Percentiles rank a stretch among this genome's conserved stretches.
phyloP scores from a whole-genome alignment of 2,329 filamentous ascomycete genomes.

The Colletotrichum sp. region DNA sequence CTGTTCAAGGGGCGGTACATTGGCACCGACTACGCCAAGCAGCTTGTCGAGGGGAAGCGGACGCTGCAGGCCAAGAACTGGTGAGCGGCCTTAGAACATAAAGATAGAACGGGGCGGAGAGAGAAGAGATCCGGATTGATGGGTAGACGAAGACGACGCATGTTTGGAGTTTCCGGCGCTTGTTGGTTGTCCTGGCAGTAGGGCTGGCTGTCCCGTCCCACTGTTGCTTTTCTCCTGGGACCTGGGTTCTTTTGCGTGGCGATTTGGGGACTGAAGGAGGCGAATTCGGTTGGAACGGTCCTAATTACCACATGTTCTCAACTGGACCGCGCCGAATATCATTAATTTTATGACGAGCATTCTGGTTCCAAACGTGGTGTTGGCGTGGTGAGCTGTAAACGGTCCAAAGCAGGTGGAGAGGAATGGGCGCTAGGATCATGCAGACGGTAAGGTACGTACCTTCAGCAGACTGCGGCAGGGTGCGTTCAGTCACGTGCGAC shows the following conservation, averaged over 20 bases:
- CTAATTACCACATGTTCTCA: not conserved
- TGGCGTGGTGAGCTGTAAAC: not conserved
- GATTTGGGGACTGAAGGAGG: not conserved
- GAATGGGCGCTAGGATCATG: not conserved
- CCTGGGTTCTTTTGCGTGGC: not conserved
- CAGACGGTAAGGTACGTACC: not conserved
- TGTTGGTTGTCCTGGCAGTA: not conserved
- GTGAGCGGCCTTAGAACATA: not conserved
- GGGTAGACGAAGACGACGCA: not conserved
- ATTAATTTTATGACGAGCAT: not conserved
- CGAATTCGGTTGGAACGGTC: not conserved
- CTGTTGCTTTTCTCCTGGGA: not conserved
- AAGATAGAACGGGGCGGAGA: not conserved
- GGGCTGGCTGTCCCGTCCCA: not conserved
- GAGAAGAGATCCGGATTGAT: not conserved
- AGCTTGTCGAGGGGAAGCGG: conserved; percentile 7
- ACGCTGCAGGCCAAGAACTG: conserved; percentile 12
- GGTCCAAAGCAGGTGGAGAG: not conserved
- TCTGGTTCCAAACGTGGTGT: not conserved
- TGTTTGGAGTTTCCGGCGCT: not conserved
- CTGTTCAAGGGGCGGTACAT: conserved; percentile 37
- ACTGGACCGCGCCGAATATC: not conserved
- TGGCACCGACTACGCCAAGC: conserved; percentile 20
- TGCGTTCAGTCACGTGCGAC: not conserved
- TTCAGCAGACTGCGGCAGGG: not conserved